Evolutionary conservation across 2,329 filamentous ascomycete species (phyloP).

Genomic region (Aspergillus bombycis): DNA sequence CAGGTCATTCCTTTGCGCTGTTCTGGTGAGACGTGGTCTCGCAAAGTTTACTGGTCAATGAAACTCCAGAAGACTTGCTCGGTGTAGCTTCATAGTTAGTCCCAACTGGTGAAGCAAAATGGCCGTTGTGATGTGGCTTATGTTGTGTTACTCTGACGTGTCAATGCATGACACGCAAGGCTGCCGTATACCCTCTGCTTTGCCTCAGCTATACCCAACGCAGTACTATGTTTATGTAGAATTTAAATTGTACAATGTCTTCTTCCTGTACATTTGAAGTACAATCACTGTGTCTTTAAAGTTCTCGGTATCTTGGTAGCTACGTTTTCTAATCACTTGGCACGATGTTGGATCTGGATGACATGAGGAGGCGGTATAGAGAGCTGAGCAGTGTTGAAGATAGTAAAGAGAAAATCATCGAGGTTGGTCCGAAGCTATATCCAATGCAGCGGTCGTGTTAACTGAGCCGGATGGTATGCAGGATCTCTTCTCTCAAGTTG

Average conservation of each 20-base stretch:
- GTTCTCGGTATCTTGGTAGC: not conserved
- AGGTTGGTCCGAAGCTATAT: conserved; percentile 6
- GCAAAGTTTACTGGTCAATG: not conserved
- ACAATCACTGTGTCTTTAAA: not conserved
- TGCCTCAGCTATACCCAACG: not conserved
- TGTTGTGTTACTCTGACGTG: not conserved
- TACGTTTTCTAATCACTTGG: not conserved
- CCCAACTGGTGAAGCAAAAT: not conserved
- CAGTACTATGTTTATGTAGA: not conserved
- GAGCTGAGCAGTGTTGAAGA: conserved; percentile 16
- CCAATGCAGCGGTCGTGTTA: not conserved
- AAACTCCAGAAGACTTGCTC: not conserved
- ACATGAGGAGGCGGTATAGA: conserved; percentile 15
- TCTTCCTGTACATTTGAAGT: not conserved
- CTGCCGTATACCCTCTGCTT: not conserved
- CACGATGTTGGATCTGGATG: conserved; percentile 5
- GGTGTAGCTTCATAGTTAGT: too few relatives aligned
- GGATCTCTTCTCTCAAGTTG: conserved; percentile 17
- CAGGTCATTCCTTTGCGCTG: not conserved
- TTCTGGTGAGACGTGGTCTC: not conserved
- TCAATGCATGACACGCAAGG: conserved; percentile 2
- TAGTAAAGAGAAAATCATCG: conserved; percentile 22
- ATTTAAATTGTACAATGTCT: not conserved
- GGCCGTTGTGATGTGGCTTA: not conserved
- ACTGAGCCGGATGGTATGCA: conserved; percentile 1